Evolutionary conservation across 305 asterid species (phyloP), one percentile per base, ranked within the genome.

Genomic region (Stenogyne calaminthoides): DNA sequence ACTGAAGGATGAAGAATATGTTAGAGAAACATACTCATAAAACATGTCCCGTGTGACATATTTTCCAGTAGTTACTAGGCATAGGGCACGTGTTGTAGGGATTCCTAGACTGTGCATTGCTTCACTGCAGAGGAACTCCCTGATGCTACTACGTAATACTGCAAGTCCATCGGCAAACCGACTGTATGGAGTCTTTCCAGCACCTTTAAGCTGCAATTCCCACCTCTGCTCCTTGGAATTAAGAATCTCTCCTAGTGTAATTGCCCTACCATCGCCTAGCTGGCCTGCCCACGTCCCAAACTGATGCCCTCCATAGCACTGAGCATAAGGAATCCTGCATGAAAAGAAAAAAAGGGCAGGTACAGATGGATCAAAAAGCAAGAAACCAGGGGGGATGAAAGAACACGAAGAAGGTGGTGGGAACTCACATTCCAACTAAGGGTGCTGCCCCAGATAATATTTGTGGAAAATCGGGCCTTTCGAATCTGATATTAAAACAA

Each of bases 221-320:
- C 98, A 95, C 81, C 98, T 89, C 72, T 82, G 88, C 9, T 84
- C 79, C 80, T 83, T 88, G 42, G 88, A 88, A 78, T 92, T 92
- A 44, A 95, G 79, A 77, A 89, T 72, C 83, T 95, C 99, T 19
- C 99, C 99, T 49, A 95, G 81, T 46, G 97, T 92, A 79, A 95
- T 89, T 74, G 99, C 99, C 77, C 99, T 82, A 52, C 99, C 99
- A 85, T 95, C 99, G 27, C 99, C 99, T 79, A 95, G 83, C 81
- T 95, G 99, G 57, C 99, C 99, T n/a, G 98, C 99, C 99, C 99
- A 95, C 88, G 83, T 86, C 59, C 99, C 99, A 77, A 95, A 95
- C 78, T 95, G 99, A 85, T 95, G 99, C 56, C 99, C 99, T 61
- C 99, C 99, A 73, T 95, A 95, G 84, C 97, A 92, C 72, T 95